Percentiles rank a stretch among this genome's conserved stretches.
These are phyloP conservation scores for Cadophora sp. DNA, from an alignment of 2,329 filamentous ascomycete genomes.

Conservation along the genomic window DNA sequence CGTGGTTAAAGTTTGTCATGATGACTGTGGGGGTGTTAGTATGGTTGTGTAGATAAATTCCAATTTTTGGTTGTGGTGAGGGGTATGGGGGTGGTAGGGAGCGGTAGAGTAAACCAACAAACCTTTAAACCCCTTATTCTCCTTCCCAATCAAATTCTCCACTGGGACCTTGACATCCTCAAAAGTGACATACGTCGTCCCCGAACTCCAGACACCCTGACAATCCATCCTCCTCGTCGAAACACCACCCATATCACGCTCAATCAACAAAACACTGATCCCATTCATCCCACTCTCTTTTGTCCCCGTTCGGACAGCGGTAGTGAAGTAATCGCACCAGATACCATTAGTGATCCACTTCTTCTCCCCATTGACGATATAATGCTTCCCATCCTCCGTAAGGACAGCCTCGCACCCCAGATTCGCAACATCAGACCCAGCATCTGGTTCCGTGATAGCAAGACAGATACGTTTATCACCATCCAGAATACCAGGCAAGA, in stretches of 20 bases:
- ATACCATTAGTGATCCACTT: slow-evolving; percentile 99
- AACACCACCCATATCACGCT: slow-evolving; percentile 83
- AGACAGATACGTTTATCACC: slow-evolving; percentile 98
- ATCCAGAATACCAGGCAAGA: slow-evolving; percentile 84
- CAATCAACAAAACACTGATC: slow-evolving; percentile 88
- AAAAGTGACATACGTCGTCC: slow-evolving; percentile 97
- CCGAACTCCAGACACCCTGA: slow-evolving; percentile 94
- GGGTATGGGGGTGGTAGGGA: too few species aligned
- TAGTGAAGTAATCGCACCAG: slow-evolving; percentile 97
- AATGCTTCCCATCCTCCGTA: slow-evolving; percentile 95
- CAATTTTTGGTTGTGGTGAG: too few species aligned
- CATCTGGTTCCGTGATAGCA: slow-evolving; percentile 96
- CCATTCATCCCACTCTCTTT: slow-evolving; percentile 86
- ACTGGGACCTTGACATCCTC: slow-evolving; percentile 99
- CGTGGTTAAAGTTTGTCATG: slow-evolving; percentile 99
- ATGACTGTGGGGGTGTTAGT: slow-evolving; percentile 65
- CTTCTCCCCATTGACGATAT: slow-evolving; percentile 99
- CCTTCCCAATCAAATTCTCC: slow-evolving; percentile 97
- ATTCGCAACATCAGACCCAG: slow-evolving; percentile 94
- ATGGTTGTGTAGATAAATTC: too few species aligned
- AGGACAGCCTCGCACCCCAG: slow-evolving; percentile 95
- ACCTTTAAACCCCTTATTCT: slow-evolving; percentile 96
- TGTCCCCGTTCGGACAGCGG: slow-evolving; percentile 84
- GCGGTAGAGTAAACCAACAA: slow-evolving; percentile 49
- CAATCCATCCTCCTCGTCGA: slow-evolving; percentile 97